Evolutionary conservation across 306 rosid species (phyloP).

Genomic region (Gastrolobium bilobum): DNA sequence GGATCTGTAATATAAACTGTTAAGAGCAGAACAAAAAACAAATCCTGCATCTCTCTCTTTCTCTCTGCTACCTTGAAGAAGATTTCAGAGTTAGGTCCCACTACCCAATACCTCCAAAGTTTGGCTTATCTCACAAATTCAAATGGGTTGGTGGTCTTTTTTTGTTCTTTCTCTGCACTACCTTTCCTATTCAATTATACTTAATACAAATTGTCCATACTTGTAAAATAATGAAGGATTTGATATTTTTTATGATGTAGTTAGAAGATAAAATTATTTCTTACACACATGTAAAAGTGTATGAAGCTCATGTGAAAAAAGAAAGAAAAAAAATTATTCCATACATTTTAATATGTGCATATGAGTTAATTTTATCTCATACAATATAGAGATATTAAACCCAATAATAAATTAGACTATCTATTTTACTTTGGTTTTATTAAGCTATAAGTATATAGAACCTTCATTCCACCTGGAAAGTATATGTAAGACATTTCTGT

Average conservation of each 20-base stretch:
- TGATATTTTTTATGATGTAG: too few species aligned
- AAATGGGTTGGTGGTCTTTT: slow-evolving; percentile 61
- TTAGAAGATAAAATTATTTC: too few species aligned
- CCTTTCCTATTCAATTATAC: slow-evolving; percentile 15
- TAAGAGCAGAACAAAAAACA: slow-evolving; percentile 6
- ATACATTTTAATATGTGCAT: too few species aligned
- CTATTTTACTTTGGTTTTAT: background rate
- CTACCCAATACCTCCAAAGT: slow-evolving; percentile 55
- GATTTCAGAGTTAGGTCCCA: slow-evolving; percentile 62
- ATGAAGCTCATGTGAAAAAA: too few species aligned
- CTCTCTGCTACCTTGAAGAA: background rate
- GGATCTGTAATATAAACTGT: background rate
- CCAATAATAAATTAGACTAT: background rate
- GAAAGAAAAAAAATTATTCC: too few species aligned
- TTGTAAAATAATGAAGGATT: background rate
- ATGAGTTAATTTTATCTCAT: too few species aligned
- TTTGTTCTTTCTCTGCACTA: slow-evolving; percentile 49
- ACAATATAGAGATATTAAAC: too few species aligned
- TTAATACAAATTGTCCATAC: slow-evolving; percentile 35
- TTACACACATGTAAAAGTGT: too few species aligned
- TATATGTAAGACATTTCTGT: background rate
- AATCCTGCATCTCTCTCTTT: background rate
- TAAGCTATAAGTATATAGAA: slow-evolving; percentile 5
- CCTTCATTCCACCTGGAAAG: slow-evolving; percentile 32
- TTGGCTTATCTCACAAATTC: slow-evolving; percentile 67